Evolutionary conservation across 495 filamentous ascomycete genomes (phyloP).

Genomic region (Talaromyces nanjingensis): DNA sequence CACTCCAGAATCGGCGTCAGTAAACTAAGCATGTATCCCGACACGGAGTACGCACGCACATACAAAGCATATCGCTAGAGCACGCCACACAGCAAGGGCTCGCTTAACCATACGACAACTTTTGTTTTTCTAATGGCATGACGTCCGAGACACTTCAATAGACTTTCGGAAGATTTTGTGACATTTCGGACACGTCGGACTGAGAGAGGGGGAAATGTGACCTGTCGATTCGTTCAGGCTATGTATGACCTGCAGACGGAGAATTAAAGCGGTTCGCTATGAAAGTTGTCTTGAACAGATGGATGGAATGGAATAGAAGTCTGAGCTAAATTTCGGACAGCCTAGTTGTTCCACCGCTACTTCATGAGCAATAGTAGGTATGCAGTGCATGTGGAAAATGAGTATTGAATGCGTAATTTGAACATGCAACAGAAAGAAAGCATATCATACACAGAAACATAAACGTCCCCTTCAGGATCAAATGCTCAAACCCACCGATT

Average conservation of each 20-base stretch:
- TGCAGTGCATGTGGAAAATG: background rate
- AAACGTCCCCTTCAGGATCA: background rate
- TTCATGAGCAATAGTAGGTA: background rate
- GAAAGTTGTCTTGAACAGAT: no score
- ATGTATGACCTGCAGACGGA: background rate
- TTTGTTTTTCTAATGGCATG: background rate
- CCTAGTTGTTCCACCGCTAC: no score
- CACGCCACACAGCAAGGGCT: background rate
- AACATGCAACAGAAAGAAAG: no score
- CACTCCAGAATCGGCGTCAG: background rate
- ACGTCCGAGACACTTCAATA: background rate
- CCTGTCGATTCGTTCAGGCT: background rate
- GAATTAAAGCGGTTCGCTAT: background rate
- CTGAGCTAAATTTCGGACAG: no score
- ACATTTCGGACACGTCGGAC: background rate
- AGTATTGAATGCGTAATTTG: background rate
- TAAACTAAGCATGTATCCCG: background rate
- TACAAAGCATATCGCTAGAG: background rate
- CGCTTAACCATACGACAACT: background rate
- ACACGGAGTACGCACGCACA: background rate
- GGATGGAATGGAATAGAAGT: no score
- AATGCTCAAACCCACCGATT: slow-evolving; percentile 30
- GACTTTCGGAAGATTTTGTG: background rate
- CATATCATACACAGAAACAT: background rate
- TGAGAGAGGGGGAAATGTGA: background rate